These are phyloP conservation scores for Maudiozyma barnettii DNA, from an alignment of 805 yeast species.

Conservation along the genomic window DNA sequence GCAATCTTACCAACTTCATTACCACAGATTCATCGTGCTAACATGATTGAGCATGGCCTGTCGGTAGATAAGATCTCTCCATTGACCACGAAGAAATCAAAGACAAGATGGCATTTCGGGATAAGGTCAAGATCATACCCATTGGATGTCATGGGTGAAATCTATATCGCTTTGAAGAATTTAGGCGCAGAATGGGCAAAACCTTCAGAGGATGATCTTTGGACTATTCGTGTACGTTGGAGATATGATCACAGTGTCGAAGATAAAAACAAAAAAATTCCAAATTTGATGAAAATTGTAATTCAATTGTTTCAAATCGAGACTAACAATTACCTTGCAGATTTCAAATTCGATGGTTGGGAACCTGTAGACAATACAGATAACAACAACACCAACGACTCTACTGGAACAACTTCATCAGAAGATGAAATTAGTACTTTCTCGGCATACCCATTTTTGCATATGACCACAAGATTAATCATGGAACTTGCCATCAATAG, in stretches of 20 bases:
- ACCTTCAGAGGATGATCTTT: slow-evolving; percentile 87
- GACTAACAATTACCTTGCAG: slow-evolving; percentile 91
- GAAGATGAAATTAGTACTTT: slow-evolving; percentile 48
- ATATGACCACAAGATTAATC: slow-evolving; percentile 81
- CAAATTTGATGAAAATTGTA: slow-evolving; percentile 91
- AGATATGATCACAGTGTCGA: slow-evolving; percentile 45
- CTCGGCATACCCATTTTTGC: slow-evolving; percentile 90
- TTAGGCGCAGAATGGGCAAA: slow-evolving; percentile 96
- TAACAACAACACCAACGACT: slow-evolving; percentile 58
- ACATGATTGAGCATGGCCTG: slow-evolving; percentile 60
- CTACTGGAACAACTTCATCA: slow-evolving; percentile 28
- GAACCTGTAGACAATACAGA: slow-evolving; percentile 35
- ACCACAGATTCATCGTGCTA: slow-evolving; percentile 90
- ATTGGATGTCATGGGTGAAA: slow-evolving; percentile 96
- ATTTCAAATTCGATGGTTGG: slow-evolving; percentile 97
- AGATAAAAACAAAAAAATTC: slow-evolving; percentile 28
- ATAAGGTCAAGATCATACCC: slow-evolving; percentile 94
- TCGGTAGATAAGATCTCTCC: slow-evolving; percentile 43
- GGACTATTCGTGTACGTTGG: slow-evolving; percentile 97
- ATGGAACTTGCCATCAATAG: slow-evolving; percentile 91
- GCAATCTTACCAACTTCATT: slow-evolving; percentile 89
- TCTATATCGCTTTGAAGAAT: slow-evolving; percentile 85
- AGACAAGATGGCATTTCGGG: slow-evolving; percentile 98
- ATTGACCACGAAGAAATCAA: slow-evolving; percentile 68
- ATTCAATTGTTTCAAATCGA: slow-evolving; percentile 92